Percentiles rank a stretch among this genome's conserved stretches.
Conservation (phyloP, 169 alveolate species). For the Plasmodium inui region DNA sequence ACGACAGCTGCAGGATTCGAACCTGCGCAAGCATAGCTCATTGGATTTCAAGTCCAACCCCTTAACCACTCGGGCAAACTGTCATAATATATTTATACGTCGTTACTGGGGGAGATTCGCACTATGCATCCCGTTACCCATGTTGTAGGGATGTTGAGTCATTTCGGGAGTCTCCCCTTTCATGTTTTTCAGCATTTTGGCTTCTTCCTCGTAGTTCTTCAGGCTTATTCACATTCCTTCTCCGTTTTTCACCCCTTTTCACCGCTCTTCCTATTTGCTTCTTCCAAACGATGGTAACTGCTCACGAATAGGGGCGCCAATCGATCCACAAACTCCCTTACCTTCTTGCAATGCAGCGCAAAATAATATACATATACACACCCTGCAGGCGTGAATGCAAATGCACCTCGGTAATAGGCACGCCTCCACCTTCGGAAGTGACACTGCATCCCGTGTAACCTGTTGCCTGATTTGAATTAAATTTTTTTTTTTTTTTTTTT, state of each 20-base stretch:
- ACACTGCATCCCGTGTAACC: not conserved
- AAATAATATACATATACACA: not conserved
- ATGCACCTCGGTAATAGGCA: not conserved
- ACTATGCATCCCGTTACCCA: not conserved
- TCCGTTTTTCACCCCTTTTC: not conserved
- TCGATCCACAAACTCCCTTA: not conserved
- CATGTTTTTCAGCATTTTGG: not conserved
- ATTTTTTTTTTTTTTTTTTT: too few species aligned
- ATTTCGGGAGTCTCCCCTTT: not conserved
- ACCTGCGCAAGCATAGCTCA: slow-evolving; percentile 95
- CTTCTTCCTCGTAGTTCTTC: not conserved
- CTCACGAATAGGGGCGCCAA: not conserved
- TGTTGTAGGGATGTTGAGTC: too few species aligned
- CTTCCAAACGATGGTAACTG: not conserved
- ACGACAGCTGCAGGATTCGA: slow-evolving; percentile 97
- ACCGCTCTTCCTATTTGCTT: not conserved
- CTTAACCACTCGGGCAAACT: slow-evolving; percentile 87
- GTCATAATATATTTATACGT: not conserved
- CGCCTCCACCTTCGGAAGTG: not conserved
- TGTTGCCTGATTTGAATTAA: not conserved
- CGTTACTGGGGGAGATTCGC: not conserved
- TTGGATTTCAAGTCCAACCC: slow-evolving; percentile 78
- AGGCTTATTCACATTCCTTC: not conserved
- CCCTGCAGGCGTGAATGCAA: not conserved
- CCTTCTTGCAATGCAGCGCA: not conserved